phyloP scores from a whole-genome alignment of 2,329 filamentous ascomycete genomes.

The Cladorrhinum sp. region DNA sequence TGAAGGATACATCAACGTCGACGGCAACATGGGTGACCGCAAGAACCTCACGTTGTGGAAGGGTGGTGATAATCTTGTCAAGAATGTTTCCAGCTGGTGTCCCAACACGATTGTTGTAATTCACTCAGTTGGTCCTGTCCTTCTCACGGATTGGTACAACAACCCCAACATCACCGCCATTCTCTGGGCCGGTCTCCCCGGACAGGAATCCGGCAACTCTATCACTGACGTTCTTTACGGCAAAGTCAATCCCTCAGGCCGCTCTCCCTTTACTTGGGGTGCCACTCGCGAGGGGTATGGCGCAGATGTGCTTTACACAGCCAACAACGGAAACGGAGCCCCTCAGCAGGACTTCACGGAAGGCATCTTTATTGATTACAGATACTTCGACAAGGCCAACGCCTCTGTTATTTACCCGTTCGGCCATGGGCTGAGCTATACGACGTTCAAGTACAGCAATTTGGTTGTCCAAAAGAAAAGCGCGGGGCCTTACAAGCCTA shows the following conservation, averaged over 20 bases:
- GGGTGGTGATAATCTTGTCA: conserved; percentile 74
- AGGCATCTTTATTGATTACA: conserved; percentile 80
- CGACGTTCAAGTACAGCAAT: conserved; percentile 72
- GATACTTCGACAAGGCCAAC: conserved; percentile 66
- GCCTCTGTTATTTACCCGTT: conserved; percentile 75
- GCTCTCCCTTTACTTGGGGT: conserved; percentile 79
- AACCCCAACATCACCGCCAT: conserved; percentile 80
- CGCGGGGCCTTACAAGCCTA: conserved; percentile 55
- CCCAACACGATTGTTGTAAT: conserved; percentile 91
- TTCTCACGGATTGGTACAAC: conserved; percentile 71
- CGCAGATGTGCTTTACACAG: conserved; percentile 61
- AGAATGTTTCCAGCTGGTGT: conserved; percentile 72
- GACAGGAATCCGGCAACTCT: conserved; percentile 78
- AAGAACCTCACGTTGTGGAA: conserved; percentile 92
- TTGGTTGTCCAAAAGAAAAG: conserved; percentile 53
- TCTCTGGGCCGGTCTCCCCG: conserved; percentile 76
- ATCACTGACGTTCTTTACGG: conserved; percentile 84
- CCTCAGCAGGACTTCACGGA: conserved; percentile 74
- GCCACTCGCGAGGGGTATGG: conserved; percentile 65
- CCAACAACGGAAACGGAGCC: conserved; percentile 63
- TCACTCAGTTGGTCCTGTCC: conserved; percentile 77
- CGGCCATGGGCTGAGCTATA: conserved; percentile 77
- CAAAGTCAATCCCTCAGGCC: conserved; percentile 70
- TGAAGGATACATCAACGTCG: conserved; percentile 81
- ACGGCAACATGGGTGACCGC: conserved; percentile 82